phyloP scores from a whole-genome alignment of 1,284 basidiomycete genomes.

The Tilletia walkeri region DNA sequence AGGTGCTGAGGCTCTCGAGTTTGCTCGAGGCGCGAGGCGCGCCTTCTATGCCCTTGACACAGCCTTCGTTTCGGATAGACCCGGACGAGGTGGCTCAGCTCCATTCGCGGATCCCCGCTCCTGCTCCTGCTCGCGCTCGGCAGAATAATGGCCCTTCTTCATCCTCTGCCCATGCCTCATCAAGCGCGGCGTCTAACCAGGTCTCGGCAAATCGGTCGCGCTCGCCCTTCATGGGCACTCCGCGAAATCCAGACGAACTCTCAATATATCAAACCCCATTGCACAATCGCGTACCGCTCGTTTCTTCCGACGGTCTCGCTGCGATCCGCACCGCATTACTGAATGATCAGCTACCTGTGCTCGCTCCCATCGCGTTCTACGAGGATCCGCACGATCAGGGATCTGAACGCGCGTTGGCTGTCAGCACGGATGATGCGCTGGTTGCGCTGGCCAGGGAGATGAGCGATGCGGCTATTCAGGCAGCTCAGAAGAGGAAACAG shows the following conservation, averaged over 20 bases:
- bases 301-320: constrained; percentile 71
- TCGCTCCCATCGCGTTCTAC: constrained; percentile 90
- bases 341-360: constrained; percentile 90
- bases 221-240: background rate
- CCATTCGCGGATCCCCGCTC: constrained; percentile 1
- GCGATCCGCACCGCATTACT: constrained; percentile 82
- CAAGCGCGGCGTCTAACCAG: background rate
- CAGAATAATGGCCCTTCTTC: background rate
- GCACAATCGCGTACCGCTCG: constrained; percentile 49
- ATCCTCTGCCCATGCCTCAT: constrained; percentile 18
- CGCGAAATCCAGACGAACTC: constrained; percentile 6
- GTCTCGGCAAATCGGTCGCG: background rate
- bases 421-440: constrained; percentile 87
- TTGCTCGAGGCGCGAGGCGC: constrained; percentile 81
- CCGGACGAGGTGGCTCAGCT: constrained; percentile 19
- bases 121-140: background rate
- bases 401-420: constrained; percentile 70
- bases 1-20: constrained; percentile 64
- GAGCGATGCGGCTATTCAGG: constrained; percentile 46
- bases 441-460: constrained; percentile 84
- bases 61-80: constrained; percentile 44
- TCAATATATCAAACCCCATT: constrained; percentile 8
- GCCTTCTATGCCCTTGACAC: constrained; percentile 73
- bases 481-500: constrained; percentile 14
- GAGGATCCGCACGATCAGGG: constrained; percentile 64